These are phyloP conservation scores for Fragaria iinumae DNA, from an alignment of 306 rosid species.

Conservation along the genomic window DNA sequence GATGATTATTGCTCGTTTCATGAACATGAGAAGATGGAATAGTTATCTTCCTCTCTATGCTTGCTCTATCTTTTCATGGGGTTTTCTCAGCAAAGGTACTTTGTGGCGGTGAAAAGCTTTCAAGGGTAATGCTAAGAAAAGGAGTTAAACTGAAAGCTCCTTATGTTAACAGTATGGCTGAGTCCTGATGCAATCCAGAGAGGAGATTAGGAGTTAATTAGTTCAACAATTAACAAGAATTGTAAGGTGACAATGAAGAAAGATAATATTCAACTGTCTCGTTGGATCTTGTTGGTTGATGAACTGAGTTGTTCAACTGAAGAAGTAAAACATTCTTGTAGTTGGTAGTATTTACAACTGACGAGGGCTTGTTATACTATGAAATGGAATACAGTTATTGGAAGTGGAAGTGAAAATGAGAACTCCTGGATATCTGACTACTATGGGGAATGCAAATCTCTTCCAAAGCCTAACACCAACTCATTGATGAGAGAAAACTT, in stretches of 20 bases:
- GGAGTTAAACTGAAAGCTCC: slow-evolving; percentile 47
- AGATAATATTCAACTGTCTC: not conserved
- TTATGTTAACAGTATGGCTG: slow-evolving; percentile 31
- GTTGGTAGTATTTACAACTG: too few relatives aligned
- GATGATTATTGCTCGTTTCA: slow-evolving; percentile 61
- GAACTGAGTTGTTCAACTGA: not conserved
- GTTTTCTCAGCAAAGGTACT: slow-evolving; percentile 17
- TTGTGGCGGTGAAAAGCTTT: slow-evolving; percentile 61
- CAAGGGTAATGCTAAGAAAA: slow-evolving; percentile 57
- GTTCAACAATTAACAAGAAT: slow-evolving; percentile 36
- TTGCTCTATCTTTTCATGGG: slow-evolving; percentile 57
- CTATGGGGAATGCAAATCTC: not conserved
- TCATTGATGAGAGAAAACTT: not conserved
- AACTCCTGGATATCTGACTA: not conserved
- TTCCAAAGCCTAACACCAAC: not conserved
- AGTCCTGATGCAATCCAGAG: slow-evolving; percentile 33
- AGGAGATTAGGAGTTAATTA: slow-evolving; percentile 55
- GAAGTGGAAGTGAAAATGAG: not conserved
- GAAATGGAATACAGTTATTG: not conserved
- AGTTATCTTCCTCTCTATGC: slow-evolving; percentile 45
- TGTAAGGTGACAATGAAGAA: slow-evolving; percentile 10
- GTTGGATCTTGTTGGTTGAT: not conserved
- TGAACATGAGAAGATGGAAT: slow-evolving; percentile 52
- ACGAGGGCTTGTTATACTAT: not conserved
- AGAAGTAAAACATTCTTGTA: not conserved